Conservation (phyloP, 1,139 yeast genomes). For the Pneumocystis oryctolagi region DNA sequence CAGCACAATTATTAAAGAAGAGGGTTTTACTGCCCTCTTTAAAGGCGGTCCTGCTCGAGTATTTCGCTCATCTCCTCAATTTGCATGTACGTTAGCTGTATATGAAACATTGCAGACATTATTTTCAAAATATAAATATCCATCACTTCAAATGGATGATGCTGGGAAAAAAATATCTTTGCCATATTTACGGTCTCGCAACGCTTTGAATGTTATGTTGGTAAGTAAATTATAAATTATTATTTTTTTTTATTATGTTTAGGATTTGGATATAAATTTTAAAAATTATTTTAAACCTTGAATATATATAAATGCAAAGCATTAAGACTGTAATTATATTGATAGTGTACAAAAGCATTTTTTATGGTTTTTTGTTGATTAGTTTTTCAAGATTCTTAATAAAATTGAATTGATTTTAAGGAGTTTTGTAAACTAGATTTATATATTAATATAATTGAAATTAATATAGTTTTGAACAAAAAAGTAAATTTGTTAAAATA, state of each 20-base stretch:
- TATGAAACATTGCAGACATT: conserved; percentile 66
- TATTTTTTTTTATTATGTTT: background rate
- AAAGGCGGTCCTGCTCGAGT: conserved; percentile 96
- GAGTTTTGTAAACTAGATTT: background rate
- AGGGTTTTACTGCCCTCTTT: conserved; percentile 69
- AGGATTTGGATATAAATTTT: conserved; percentile 33
- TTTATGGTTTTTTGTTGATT: background rate
- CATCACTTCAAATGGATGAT: conserved; percentile 28
- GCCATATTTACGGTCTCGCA: conserved; percentile 29
- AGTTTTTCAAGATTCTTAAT: conserved; percentile 2
- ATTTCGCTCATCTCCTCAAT: conserved; percentile 90
- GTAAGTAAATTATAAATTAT: background rate
- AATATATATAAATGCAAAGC: background rate
- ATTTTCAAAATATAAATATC: conserved; percentile 31
- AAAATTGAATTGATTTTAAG: conserved; percentile 1
- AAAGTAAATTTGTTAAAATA: background rate
- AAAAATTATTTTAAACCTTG: conserved; percentile 19
- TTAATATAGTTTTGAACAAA: background rate
- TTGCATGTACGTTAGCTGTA: conserved; percentile 92
- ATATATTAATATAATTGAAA: background rate
- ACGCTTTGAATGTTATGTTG: conserved; percentile 30
- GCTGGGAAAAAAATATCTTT: conserved; percentile 21
- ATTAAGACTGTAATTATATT: background rate
- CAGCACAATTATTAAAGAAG: conserved; percentile 57
- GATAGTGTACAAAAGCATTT: background rate